These are phyloP conservation scores for Cryptococcus hybrid DNA, from an alignment of 1,284 basidiomycete genomes.

Conservation along the genomic window DNA sequence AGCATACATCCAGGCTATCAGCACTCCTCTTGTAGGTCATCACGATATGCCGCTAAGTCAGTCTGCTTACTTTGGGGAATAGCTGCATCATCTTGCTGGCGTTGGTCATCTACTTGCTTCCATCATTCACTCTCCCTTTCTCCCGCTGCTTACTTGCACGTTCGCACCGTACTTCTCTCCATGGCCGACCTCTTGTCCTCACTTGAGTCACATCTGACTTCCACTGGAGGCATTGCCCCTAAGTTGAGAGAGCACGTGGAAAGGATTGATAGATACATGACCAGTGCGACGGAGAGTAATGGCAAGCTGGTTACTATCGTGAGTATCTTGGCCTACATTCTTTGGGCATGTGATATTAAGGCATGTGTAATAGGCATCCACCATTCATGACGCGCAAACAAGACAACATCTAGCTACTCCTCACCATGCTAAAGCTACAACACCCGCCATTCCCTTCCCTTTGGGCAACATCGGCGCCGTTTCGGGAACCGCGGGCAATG, in stretches of 20 bases:
- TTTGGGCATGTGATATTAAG: not conserved
- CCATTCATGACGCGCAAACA: not conserved
- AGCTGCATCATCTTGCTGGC: slow-evolving; percentile 48
- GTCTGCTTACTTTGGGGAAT: not conserved
- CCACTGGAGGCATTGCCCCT: slow-evolving; percentile 29
- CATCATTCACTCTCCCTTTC: slow-evolving; percentile 45
- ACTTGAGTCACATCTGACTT: slow-evolving; percentile 32
- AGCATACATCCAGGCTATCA: slow-evolving; percentile 41
- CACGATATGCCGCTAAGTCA: not conserved
- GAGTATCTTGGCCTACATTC: no score
- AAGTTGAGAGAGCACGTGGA: slow-evolving; percentile 40
- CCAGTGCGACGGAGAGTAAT: slow-evolving; percentile 19
- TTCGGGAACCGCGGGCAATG: not conserved
- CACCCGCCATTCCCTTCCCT: not conserved
- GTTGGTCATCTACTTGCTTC: slow-evolving; percentile 47
- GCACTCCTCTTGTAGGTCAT: slow-evolving; percentile 37
- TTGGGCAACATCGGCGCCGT: not conserved
- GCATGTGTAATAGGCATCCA: not conserved
- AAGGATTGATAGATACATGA: slow-evolving; percentile 47
- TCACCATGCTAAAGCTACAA: not conserved
- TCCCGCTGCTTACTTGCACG: slow-evolving; percentile 42
- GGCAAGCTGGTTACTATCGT: not conserved
- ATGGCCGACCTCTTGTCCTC: slow-evolving; percentile 39
- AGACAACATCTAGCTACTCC: not conserved
- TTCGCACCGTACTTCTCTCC: slow-evolving; percentile 39